Conservation (phyloP, 2,329 filamentous ascomycete genomes). For the Trichocomaceae sp. region DNA sequence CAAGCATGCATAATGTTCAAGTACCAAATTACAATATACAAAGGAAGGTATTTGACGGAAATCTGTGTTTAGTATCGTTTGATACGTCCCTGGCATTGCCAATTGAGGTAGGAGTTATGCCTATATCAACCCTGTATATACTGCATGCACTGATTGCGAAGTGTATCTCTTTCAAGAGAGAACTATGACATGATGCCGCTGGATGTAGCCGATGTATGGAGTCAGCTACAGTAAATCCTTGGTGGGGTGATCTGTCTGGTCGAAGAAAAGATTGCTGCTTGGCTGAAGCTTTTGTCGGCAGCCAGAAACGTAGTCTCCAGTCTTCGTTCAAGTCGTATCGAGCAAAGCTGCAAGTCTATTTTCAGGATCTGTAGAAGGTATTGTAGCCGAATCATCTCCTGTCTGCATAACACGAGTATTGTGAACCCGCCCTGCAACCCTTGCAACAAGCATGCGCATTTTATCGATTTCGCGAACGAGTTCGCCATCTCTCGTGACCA, state of each 20-base stretch:
- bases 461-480: slow-evolving; percentile 45
- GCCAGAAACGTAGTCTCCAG: neutral
- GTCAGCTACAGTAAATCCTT: neutral
- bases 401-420: slow-evolving; percentile 21
- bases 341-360: slow-evolving; percentile 33
- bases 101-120: no score
- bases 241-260: neutral
- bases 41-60: no score
- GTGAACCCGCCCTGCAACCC: slow-evolving; percentile 34
- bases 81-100: no score
- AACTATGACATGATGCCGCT: neutral
- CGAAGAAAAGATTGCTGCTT: neutral
- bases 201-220: neutral
- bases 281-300: neutral
- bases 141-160: neutral
- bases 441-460: slow-evolving; percentile 43
- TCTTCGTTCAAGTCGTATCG: slow-evolving; percentile 23
- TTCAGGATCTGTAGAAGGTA: slow-evolving; percentile 22
- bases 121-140: no score
- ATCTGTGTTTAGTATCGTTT: no score
- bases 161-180: neutral
- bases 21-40: no score
- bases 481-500: slow-evolving; percentile 47
- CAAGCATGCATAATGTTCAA: no score
- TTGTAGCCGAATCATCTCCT: slow-evolving; percentile 14